phyloP scores from a whole-genome alignment of 257 asterid genomes.

The Rubia yunnanensis region DNA sequence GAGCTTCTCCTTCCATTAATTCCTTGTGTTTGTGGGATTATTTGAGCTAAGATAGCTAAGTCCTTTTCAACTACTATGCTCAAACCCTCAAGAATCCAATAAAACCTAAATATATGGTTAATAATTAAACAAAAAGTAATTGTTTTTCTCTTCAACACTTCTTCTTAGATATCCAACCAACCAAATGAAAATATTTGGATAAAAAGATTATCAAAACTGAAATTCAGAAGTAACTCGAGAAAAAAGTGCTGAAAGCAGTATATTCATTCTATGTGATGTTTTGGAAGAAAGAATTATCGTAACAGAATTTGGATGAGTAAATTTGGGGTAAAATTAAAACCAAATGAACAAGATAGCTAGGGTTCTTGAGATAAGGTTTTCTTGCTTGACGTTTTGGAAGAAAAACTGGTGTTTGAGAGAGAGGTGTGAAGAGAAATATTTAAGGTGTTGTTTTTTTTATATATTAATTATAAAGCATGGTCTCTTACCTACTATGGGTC shows the following conservation, averaged over 20 bases:
- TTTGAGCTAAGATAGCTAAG: neutral
- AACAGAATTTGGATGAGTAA: neutral
- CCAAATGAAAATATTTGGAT: neutral
- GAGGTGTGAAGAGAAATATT: slow-evolving; percentile 17
- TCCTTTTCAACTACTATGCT: slow-evolving; percentile 22
- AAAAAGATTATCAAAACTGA: neutral
- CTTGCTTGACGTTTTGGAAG: slow-evolving; percentile 34
- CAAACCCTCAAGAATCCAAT: slow-evolving; percentile 25
- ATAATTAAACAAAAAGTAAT: neutral
- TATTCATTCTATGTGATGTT: slow-evolving; percentile 12
- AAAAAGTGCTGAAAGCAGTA: neutral
- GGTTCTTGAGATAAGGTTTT: slow-evolving; percentile 10
- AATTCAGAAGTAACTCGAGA: neutral
- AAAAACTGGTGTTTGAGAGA: slow-evolving; percentile 18
- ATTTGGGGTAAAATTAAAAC: slow-evolving; percentile 1
- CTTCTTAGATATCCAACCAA: slow-evolving; percentile 3
- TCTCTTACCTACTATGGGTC: slow-evolving; percentile 69
- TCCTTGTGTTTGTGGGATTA: slow-evolving; percentile 1
- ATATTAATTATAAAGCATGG: slow-evolving; percentile 2
- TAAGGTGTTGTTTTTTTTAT: slow-evolving; percentile 20
- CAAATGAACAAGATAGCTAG: slow-evolving; percentile 10
- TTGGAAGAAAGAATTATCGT: slow-evolving; percentile 10
- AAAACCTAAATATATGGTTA: slow-evolving; percentile 6
- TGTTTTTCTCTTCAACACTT: neutral
- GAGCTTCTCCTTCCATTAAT: slow-evolving; percentile 42